A percentile compares a stretch with the other conserved stretches of the same genome.
Conservation (phyloP, 2,329 filamentous ascomycete species). For the Cytospora piceae region DNA sequence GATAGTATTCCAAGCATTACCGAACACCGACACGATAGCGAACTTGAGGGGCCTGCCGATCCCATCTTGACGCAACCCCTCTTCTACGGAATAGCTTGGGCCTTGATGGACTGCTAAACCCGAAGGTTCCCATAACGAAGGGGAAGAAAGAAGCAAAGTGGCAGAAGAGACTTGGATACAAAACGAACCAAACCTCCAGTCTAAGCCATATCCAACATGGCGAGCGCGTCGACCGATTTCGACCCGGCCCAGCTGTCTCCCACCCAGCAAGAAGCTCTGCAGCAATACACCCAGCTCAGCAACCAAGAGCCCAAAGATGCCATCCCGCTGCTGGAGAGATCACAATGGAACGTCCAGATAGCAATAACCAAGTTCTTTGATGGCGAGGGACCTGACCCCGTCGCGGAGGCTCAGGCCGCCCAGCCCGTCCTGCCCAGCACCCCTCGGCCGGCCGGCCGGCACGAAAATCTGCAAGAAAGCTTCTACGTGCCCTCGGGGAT, state of each 20-base stretch:
- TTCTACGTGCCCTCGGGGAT: constrained; percentile 44
- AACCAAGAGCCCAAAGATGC: constrained; percentile 79
- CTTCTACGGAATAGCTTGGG: background rate
- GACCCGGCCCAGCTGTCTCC: constrained; percentile 73
- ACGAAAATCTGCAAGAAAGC: constrained; percentile 74
- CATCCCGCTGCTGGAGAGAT: constrained; percentile 77
- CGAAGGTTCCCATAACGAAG: background rate
- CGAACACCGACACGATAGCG: background rate
- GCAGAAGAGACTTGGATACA: background rate
- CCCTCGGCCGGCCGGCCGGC: constrained; percentile 64
- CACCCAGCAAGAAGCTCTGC: constrained; percentile 79
- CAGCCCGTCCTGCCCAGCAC: constrained; percentile 53
- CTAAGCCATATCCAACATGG: constrained; percentile 41
- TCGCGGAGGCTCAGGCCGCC: constrained; percentile 74
- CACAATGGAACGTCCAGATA: constrained; percentile 98
- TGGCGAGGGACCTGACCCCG: constrained; percentile 81
- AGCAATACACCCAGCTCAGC: constrained; percentile 88
- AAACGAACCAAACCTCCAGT: background rate
- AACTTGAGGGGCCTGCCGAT: background rate
- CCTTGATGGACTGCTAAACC: constrained; percentile 19
- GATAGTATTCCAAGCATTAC: background rate
- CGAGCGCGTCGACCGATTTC: constrained; percentile 47
- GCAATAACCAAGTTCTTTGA: constrained; percentile 98
- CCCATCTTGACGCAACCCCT: background rate
- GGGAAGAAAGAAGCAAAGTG: background rate